Conservation (phyloP, 257 asterid species). For the Gentiana macrophylla region DNA sequence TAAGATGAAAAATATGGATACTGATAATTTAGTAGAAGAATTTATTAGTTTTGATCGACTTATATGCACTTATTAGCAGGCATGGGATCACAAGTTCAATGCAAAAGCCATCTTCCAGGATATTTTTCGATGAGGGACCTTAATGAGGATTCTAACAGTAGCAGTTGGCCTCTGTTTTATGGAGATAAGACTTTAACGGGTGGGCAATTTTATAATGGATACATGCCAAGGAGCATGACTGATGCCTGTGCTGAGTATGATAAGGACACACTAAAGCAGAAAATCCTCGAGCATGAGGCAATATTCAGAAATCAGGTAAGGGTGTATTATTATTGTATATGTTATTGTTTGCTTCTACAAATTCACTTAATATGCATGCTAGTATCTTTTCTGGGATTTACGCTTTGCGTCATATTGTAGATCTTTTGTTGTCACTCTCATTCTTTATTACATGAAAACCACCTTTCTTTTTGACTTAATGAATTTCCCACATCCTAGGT, state of each 20-base stretch:
- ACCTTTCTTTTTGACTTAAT: slow-evolving; percentile 1
- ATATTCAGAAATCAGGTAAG: slow-evolving; percentile 74
- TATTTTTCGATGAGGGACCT: slow-evolving; percentile 81
- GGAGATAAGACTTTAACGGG: slow-evolving; percentile 43
- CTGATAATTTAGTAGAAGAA: no score
- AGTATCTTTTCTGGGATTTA: no score
- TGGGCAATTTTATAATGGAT: slow-evolving; percentile 60
- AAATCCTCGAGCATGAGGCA: slow-evolving; percentile 91
- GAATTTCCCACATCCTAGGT: slow-evolving; percentile 33
- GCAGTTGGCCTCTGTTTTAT: slow-evolving; percentile 64
- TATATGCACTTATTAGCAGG: slow-evolving; percentile 27
- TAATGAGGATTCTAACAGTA: slow-evolving; percentile 81
- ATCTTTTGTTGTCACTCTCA: no score
- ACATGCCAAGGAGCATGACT: slow-evolving; percentile 27
- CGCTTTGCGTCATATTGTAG: no score
- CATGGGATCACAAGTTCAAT: slow-evolving; percentile 81
- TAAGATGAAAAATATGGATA: no score
- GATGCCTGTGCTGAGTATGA: slow-evolving; percentile 52
- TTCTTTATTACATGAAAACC: no score
- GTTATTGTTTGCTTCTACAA: background rate
- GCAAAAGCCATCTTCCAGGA: slow-evolving; percentile 61
- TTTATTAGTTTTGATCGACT: no score
- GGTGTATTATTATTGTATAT: slow-evolving; percentile 4
- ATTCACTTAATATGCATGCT: no score
- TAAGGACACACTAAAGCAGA: slow-evolving; percentile 72